Conservation (phyloP, 495 filamentous ascomycete species). For the Aspergillus affinis region DNA sequence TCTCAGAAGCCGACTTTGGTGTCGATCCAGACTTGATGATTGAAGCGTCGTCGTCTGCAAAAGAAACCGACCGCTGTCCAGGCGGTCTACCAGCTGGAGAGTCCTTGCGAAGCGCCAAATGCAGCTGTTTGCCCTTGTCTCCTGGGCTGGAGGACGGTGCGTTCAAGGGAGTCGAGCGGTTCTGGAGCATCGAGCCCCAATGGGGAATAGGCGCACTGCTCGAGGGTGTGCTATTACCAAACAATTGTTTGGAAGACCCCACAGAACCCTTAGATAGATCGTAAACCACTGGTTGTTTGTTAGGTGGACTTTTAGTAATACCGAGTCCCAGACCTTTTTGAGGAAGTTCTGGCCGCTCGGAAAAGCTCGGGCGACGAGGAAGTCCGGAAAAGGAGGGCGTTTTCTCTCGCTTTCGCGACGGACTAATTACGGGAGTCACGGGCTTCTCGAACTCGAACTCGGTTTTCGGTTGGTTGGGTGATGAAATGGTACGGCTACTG, state of each 20-base stretch:
- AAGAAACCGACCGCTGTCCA: no score
- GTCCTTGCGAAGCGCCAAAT: conserved; percentile 29
- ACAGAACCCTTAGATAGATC: no score
- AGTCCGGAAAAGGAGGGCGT: conserved; percentile 28
- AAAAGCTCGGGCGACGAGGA: conserved; percentile 22
- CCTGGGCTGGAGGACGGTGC: no score
- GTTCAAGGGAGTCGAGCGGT: conserved; percentile 15
- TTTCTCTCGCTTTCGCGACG: conserved; percentile 16
- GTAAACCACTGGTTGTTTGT: no score
- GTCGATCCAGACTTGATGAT: no score
- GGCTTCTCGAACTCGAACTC: conserved; percentile 1
- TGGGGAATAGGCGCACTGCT: conserved; percentile 1
- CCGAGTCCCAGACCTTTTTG: conserved; percentile 30
- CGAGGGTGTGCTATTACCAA: no score
- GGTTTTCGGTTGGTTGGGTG: no score
- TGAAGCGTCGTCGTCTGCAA: no score
- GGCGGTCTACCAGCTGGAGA: no score
- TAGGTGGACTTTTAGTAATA: conserved; percentile 30
- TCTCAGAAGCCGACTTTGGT: no score
- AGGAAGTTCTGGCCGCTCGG: conserved; percentile 11
- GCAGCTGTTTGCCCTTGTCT: conserved; percentile 21
- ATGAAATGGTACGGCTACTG: no score
- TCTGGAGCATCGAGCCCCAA: conserved; percentile 10
- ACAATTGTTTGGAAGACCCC: no score
- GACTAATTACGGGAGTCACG: conserved; percentile 14